Evolutionary conservation across 805 yeast species (phyloP).

Genomic region (Nakazawaea wyomingensis): DNA sequence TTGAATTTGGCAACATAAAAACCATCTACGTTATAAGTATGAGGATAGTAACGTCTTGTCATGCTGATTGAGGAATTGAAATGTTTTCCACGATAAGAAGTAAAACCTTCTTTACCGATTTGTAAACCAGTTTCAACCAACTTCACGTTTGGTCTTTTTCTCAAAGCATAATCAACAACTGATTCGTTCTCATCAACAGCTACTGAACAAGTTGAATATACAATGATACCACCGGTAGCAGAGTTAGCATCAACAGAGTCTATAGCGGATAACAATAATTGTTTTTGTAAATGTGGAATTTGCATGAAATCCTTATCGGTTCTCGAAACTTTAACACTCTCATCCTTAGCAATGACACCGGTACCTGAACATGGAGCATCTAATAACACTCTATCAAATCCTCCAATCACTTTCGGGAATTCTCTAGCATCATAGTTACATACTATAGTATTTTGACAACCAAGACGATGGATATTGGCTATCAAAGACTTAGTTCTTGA

Average conservation of each 20-base stretch:
- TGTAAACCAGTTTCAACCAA: conserved; percentile 88
- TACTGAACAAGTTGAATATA: conserved; percentile 96
- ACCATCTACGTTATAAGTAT: conserved; percentile 97
- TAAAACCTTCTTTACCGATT: conserved; percentile 95
- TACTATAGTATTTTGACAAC: conserved; percentile 93
- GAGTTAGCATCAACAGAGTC: conserved; percentile 96
- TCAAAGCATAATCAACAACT: conserved; percentile 94
- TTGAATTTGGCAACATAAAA: conserved; percentile 95
- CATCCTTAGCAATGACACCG: conserved; percentile 98
- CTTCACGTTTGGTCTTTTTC: conserved; percentile 94
- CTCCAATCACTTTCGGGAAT: conserved; percentile 97
- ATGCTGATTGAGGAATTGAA: conserved; percentile 72
- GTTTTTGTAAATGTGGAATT: conserved; percentile 95
- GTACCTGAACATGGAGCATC: conserved; percentile 99
- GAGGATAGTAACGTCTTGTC: conserved; percentile 96
- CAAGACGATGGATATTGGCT: conserved; percentile 96
- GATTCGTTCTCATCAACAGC: conserved; percentile 98
- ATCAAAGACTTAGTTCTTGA: conserved; percentile 93
- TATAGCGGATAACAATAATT: conserved; percentile 86
- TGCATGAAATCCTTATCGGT: conserved; percentile 95
- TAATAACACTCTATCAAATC: conserved; percentile 87
- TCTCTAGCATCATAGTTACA: conserved; percentile 98
- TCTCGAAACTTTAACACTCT: conserved; percentile 86
- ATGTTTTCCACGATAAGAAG: conserved; percentile 87
- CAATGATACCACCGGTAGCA: conserved; percentile 87